Base-by-base conservation (phyloP, 2,329 filamentous ascomycete genomes). In the Juglanconis juglandina region DNA sequence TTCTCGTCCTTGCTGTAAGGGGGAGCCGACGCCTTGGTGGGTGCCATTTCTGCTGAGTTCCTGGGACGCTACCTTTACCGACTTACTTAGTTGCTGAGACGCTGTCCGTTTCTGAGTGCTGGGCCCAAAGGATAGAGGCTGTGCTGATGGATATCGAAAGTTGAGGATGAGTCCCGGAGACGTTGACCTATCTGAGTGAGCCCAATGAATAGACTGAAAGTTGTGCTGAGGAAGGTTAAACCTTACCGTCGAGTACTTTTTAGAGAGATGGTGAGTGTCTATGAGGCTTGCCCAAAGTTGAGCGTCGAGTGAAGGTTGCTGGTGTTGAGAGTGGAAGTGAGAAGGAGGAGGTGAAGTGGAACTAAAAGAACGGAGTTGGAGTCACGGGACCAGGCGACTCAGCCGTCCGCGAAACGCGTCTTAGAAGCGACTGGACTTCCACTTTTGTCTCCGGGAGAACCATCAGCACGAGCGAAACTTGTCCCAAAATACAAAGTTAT, bases 1-100 rank as follows among this genome's bases (percentile, higher is more conserved):
- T 90, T 92, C 80, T 99, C 95, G 72, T 98, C 92, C 81, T 93
- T 92, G 70, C 74, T 77, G 71, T 80, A 83, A 53, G 80, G 79
- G 56, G 81, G 77, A 66, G 71, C 71, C 65, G 78, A 72, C 73
- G 75, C 71, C 66, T 79, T 77, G 10, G 71, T 70, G 4, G 75
- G 74, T 30, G 75, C 72, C 75, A 77, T 77, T 46, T 59, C 46
- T 53, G 17, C 56, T 30, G 56, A 53, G 17, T 46, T n/a, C 42
- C 34, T 34, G 35, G n/a, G 53, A 48, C 14, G 34, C 41, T 44
- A 44, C 41, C 10, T 44, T n/a, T 13, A 5, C 41, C 14, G 41
- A 13, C 5, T n/a, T 54, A n/a, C 56, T 30, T 50, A 50, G 30
- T 48, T 33, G 33, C 30, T 24, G 37, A 42, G 39, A 41, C 10